These are phyloP conservation scores for Lanmaoa rubissima DNA, from an alignment of 768 basidiomycete species.

Conservation along the genomic window DNA sequence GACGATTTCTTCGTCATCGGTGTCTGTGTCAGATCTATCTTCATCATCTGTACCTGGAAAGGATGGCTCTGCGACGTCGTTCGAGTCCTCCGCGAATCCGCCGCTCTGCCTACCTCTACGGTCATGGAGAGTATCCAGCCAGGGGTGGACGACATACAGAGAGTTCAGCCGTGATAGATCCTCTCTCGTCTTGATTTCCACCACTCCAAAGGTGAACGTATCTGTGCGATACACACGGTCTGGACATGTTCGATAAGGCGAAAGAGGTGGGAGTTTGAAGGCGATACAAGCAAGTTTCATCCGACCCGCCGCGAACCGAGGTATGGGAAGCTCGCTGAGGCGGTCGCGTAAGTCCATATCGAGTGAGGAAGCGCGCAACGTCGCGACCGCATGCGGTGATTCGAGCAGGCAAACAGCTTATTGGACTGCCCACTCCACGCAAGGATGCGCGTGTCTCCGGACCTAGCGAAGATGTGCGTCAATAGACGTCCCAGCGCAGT, in stretches of 20 bases:
- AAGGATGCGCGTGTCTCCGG: slow-evolving; percentile 3
- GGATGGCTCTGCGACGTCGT: neutral
- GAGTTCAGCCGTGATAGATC: neutral
- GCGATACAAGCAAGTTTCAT: slow-evolving; percentile 5
- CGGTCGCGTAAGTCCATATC: neutral
- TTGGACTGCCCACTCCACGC: slow-evolving; percentile 6
- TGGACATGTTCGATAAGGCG: neutral
- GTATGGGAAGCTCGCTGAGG: neutral
- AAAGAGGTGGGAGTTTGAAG: neutral
- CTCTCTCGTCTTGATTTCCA: neutral
- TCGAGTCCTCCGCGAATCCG: neutral
- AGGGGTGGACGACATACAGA: slow-evolving; percentile 1
- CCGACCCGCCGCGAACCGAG: slow-evolving; percentile 1
- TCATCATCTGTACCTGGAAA: neutral
- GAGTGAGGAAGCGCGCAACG: neutral
- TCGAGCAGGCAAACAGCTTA: neutral
- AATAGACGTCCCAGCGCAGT: neutral
- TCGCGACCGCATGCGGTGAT: neutral
- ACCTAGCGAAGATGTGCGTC: neutral
- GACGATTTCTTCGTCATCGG: neutral
- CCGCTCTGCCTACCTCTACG: neutral
- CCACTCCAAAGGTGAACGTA: neutral
- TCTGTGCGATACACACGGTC: neutral
- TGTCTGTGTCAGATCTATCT: neutral
- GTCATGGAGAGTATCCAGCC: neutral